phyloP scores from a whole-genome alignment of 345 rosid species.

The Nephelium lappaceum region DNA sequence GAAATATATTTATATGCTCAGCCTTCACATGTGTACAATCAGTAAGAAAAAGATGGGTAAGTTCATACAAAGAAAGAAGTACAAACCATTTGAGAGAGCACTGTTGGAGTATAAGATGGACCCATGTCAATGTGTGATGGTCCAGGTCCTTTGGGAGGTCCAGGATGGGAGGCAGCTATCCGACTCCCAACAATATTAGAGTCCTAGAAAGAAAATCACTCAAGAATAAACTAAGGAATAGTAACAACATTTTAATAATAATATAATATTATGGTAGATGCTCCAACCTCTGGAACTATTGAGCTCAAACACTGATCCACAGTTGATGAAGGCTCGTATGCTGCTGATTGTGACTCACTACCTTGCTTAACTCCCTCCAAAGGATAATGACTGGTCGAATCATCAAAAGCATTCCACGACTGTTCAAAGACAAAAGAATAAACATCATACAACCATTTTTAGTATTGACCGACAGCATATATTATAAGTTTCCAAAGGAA shows the following conservation, averaged over 20 bases:
- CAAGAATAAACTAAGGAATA: conserved; percentile 25
- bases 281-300: conserved; percentile 48
- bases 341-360: conserved; percentile 37
- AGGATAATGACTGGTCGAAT: conserved; percentile 42
- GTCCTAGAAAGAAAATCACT: conserved; percentile 40
- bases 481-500: conserved; percentile 7
- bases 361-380: conserved; percentile 34
- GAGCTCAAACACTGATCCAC: conserved; percentile 45
- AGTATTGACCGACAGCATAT: neutral
- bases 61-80: conserved; percentile 8
- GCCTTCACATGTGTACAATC: conserved; percentile 3
- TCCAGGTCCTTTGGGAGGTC: conserved; percentile 31
- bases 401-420: conserved; percentile 83
- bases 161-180: conserved; percentile 32
- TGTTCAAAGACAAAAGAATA: conserved; percentile 36
- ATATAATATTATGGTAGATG: conserved; percentile 19
- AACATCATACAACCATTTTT: conserved; percentile 2
- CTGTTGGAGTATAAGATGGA: conserved; percentile 38
- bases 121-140: conserved; percentile 34
- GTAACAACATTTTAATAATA: conserved; percentile 10
- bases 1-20: conserved; percentile 2
- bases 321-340: conserved; percentile 35
- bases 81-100: conserved; percentile 47
- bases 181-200: conserved; percentile 34
- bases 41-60: neutral